These are phyloP conservation scores for Parascedosporium putredinis DNA, from an alignment of 2,329 filamentous ascomycete genomes.

Conservation along the genomic window DNA sequence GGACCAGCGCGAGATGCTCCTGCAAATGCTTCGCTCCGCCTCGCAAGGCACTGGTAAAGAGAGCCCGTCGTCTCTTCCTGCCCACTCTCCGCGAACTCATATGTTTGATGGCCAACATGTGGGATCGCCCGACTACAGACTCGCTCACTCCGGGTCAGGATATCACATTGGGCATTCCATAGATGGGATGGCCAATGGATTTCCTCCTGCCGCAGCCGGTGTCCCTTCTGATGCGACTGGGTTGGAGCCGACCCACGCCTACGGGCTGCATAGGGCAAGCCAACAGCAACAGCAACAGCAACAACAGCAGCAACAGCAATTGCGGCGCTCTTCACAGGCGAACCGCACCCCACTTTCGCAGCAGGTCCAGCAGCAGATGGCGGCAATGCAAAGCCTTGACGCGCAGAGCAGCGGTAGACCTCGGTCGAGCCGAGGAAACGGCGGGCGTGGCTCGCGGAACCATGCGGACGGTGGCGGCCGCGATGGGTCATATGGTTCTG, in stretches of 20 bases:
- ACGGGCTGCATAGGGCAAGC: slow-evolving; percentile 2
- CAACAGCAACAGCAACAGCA: slow-evolving; percentile 6
- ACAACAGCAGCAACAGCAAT: slow-evolving; percentile 2
- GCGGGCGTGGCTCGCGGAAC: background rate
- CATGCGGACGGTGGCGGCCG: background rate
- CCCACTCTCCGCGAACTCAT: background rate
- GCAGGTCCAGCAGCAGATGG: slow-evolving; percentile 8
- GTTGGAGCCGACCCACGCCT: background rate
- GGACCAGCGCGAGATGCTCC: slow-evolving; percentile 5
- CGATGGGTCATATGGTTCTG: background rate
- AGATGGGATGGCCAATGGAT: background rate
- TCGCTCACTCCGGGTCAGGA: background rate
- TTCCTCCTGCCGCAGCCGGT: background rate
- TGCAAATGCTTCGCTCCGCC: slow-evolving; percentile 7
- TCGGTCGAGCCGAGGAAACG: slow-evolving; percentile 3
- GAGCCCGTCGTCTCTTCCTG: background rate
- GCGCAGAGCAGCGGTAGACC: background rate
- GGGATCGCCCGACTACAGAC: background rate
- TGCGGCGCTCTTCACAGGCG: background rate
- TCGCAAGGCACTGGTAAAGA: background rate
- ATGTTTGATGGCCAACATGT: background rate
- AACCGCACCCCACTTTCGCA: background rate
- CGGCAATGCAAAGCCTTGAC: background rate
- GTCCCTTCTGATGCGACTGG: background rate
- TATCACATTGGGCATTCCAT: background rate